Base-by-base conservation (phyloP, 306 rosid genomes). In the Adenanthera pavonina region DNA sequence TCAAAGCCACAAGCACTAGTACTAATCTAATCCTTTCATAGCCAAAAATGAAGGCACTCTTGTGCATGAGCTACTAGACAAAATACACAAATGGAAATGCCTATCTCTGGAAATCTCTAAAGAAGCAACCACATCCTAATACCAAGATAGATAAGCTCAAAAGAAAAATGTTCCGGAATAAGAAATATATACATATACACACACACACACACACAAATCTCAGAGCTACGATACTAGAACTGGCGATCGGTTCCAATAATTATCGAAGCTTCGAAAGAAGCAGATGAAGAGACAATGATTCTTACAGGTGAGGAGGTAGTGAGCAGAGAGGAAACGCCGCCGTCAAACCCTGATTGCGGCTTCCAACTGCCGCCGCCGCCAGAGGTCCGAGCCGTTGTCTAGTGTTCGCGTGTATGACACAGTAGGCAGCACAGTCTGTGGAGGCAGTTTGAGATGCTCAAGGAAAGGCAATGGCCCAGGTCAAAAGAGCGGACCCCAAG, bases 281-380 rank as follows among this genome's bases (percentile, higher is more conserved):
- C 4, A 47, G 51, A 16, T 8, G 14, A 20, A 19, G 53, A 56
- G 40, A 64, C 16, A 47, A 16, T 36, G 64, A 16, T 40, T 13
- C 81, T 77, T 78, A 78, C 81, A 4, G 80, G 14, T 51, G 44
- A 14, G 7, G 60, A 8, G 38, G 13, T 20, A 13, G 66, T 30
- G 40, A 13, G 11, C 10, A 36, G 59, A 60, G 79, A 69, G 74
- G 64, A 77, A 83, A 38, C 60, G 84, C 51, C 81, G 87, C 85
- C 81, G 72, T 69, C 25, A 79, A 59, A 80, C 56, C 65, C 83
- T 75, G 59, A 54, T 59, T 71, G 72, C 64, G 77, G 83, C 72
- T 61, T 34, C 47, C 53, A 72, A 53, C 65, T 36, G 62, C 52
- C 35, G 72, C 83, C 35, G 83, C 78, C 46, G 11, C 70, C 59